Conservation (phyloP, 2,329 filamentous ascomycete genomes). For the Leptographium galeiforme region DNA sequence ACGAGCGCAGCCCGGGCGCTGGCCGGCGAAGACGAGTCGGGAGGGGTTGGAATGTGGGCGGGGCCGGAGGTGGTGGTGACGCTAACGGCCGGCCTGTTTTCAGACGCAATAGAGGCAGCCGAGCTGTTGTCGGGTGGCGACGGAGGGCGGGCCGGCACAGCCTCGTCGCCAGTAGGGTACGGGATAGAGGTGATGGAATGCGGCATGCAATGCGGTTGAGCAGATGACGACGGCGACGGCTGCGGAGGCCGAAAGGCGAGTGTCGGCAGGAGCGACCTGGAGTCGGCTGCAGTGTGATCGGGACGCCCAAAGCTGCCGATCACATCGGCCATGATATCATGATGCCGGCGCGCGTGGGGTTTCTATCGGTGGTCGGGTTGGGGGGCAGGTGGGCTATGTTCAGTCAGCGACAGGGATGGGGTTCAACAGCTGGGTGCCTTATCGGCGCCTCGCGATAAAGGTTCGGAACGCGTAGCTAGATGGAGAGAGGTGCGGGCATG, state of each 20-base stretch:
- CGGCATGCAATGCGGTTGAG: background rate
- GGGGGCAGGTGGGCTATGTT: background rate
- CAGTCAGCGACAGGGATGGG: too few species aligned
- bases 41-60: slow-evolving; percentile 33
- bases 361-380: background rate
- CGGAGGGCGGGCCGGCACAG: slow-evolving; percentile 2
- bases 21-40: slow-evolving; percentile 33
- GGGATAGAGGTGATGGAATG: background rate
- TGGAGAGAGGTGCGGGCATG: background rate
- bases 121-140: slow-evolving; percentile 3
- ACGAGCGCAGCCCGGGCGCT: background rate
- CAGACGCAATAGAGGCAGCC: background rate
- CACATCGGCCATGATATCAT: slow-evolving; percentile 47
- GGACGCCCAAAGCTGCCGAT: slow-evolving; percentile 56
- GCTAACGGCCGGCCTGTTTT: background rate
- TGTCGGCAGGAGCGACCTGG: background rate
- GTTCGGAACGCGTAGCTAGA: slow-evolving; percentile 4
- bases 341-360: background rate
- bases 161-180: background rate
- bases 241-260: background rate
- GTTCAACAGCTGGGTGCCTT: slow-evolving; percentile 8
- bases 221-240: background rate
- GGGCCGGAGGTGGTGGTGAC: background rate
- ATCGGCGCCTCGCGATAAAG: slow-evolving; percentile 9
- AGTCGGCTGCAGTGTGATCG: slow-evolving; percentile 55